phyloP scores from a whole-genome alignment of 805 yeast genomes.

The Saturnispora sekii region DNA sequence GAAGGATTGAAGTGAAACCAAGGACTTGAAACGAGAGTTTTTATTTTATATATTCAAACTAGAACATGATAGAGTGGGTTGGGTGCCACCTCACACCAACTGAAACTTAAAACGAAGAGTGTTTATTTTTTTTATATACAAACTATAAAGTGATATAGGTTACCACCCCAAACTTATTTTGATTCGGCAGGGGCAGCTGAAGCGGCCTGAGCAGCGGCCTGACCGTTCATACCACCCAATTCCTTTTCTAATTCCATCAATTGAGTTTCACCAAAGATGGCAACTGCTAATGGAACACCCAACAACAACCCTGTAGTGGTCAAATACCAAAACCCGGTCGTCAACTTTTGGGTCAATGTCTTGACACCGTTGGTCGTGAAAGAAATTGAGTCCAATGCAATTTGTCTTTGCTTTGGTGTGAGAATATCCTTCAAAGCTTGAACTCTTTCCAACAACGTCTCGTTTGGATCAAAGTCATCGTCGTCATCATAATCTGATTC shows the following conservation, averaged over 20 bases:
- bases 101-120: neutral
- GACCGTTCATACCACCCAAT: constrained; percentile 30
- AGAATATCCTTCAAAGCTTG: constrained; percentile 86
- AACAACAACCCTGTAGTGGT: constrained; percentile 76
- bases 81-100: neutral
- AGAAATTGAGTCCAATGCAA: constrained; percentile 23
- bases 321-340: constrained; percentile 73
- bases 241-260: constrained; percentile 90
- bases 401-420: constrained; percentile 75
- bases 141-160: neutral
- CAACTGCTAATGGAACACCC: constrained; percentile 87
- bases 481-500: constrained; percentile 48
- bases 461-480: constrained; percentile 75
- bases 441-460: constrained; percentile 78
- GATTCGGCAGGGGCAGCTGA: constrained; percentile 11
- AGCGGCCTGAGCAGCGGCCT: constrained; percentile 10
- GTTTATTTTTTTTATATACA: constrained; percentile 1
- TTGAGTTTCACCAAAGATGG: constrained; percentile 89
- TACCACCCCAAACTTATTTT: constrained; percentile 1
- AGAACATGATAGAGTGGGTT: too few species aligned
- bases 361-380: constrained; percentile 33
- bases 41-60: neutral
- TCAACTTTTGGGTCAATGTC: constrained; percentile 48
- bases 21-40: neutral
- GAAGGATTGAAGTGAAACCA: constrained; percentile 1